phyloP scores from a whole-genome alignment of 345 rosid genomes.

The Cardamine chenopodiifolia region DNA sequence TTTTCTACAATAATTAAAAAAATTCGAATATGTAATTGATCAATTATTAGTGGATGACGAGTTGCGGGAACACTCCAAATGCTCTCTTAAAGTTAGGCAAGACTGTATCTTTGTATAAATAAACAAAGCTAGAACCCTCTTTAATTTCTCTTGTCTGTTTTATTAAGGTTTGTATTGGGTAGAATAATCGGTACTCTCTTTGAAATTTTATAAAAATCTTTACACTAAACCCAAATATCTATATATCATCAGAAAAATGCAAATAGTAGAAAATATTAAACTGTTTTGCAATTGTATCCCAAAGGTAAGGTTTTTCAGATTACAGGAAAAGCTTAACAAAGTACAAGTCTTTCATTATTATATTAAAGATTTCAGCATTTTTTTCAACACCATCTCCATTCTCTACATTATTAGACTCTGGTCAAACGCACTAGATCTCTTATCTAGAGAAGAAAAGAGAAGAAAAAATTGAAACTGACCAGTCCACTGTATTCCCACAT shows the following conservation, averaged over 20 bases:
- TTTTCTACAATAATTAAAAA: slow-evolving; percentile 26
- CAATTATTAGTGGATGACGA: slow-evolving; percentile 42
- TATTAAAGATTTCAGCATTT: too few species aligned
- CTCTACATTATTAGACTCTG: neutral
- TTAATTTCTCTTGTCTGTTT: neutral
- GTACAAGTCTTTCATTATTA: neutral
- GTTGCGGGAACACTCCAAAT: slow-evolving; percentile 37
- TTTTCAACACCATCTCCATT: neutral
- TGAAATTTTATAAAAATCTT: neutral
- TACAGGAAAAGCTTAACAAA: too few species aligned
- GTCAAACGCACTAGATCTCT: neutral
- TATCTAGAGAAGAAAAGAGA: neutral
- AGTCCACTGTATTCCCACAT: neutral
- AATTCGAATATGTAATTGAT: slow-evolving; percentile 6
- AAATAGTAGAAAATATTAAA: neutral
- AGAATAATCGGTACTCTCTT: neutral
- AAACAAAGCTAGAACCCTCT: neutral
- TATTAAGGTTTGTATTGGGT: neutral
- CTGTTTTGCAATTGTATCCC: neutral
- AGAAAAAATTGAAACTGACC: neutral
- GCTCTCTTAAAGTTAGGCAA: slow-evolving; percentile 35
- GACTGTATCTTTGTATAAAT: slow-evolving; percentile 11
- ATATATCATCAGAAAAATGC: neutral
- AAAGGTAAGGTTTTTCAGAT: neutral
- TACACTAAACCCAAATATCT: neutral